Base-by-base conservation (phyloP, 129 eudicot species). In the Saussurea involucrata region DNA sequence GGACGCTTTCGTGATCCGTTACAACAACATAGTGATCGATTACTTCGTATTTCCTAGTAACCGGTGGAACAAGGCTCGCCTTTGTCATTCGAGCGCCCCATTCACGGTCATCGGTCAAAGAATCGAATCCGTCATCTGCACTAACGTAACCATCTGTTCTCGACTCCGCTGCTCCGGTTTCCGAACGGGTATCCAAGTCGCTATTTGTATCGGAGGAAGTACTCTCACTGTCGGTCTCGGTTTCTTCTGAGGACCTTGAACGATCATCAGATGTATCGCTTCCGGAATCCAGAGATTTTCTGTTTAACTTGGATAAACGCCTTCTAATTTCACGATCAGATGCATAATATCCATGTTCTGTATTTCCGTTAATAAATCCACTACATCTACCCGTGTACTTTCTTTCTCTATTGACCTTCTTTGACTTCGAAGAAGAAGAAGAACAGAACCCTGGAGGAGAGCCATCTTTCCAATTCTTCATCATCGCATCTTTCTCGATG, bases 81-180 rank as follows among this genome's bases (percentile, higher is more conserved):
- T 95, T 85, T 4, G 99, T 95, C 99, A 95, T 95, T 36, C 99
- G 99, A 60, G 99, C 99, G 69, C 99, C 99, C 99, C 99, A 95
- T 83, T 95, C 99, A 33, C 99, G 99, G 15, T 94, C 93, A 37
- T 91, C 97, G 8, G 84, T 80, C 24, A 72, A 81, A 1, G 89
- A 68, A 77, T 89, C 97, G 28, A 86, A 83, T 42, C 89, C 90
- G 69, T 91, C 92, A 78, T 91, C 97, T 42, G 79, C 71, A n/a
- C 79, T 85, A 18, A 77, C 57, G 73, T 85, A 81, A 24, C 76
- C 83, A 18, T 85, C 93, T 37, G 75, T 75, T 80, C 81, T 78
- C 18, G 90, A 81, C 71, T 87, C 97, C 36, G 71, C 75, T n/a
- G 76, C 74, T 42, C 87, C 84, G 55, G 74, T 69, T 74, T 76